phyloP scores from a whole-genome alignment of 139 green algal genomes.

The Penium margaritaceum region DNA sequence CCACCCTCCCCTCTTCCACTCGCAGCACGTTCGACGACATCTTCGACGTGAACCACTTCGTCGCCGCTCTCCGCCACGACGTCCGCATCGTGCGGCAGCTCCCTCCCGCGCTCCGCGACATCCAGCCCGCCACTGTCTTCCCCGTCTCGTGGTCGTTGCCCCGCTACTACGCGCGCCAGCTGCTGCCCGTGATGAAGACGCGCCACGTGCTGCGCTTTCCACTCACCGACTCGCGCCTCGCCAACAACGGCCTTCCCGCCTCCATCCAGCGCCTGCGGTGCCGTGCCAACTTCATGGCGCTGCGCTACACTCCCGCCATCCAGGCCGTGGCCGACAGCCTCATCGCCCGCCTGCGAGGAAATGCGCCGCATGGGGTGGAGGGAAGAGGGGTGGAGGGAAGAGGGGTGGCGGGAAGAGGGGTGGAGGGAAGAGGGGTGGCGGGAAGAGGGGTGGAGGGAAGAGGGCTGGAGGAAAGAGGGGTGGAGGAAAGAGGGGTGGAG shows the following conservation, averaged over 20 bases:
- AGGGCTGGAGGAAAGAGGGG: too few species aligned
- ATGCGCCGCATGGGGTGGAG: slow-evolving; percentile 11
- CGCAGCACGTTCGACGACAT: slow-evolving; percentile 34
- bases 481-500: too few species aligned
- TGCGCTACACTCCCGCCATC: slow-evolving; percentile 8
- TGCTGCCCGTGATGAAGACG: background rate
- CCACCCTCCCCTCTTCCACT: background rate
- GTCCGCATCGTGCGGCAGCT: slow-evolving; percentile 13
- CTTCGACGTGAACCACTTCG: slow-evolving; percentile 27
- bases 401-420: too few species aligned
- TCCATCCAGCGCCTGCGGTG: slow-evolving; percentile 30
- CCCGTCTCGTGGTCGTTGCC: slow-evolving; percentile 11
- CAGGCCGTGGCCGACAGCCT: background rate
- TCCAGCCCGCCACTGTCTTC: background rate
- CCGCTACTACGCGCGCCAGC: slow-evolving; percentile 11
- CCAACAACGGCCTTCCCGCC: slow-evolving; percentile 34
- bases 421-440: too few species aligned
- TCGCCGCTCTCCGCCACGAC: slow-evolving; percentile 1
- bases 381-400: too few species aligned
- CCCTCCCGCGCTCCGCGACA: background rate
- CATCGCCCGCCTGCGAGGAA: slow-evolving; percentile 4
- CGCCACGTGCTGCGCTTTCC: slow-evolving; percentile 13
- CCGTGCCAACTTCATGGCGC: slow-evolving; percentile 30
- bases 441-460: too few species aligned
- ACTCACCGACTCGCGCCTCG: slow-evolving; percentile 23